Conservation (phyloP, 2,329 filamentous ascomycete genomes). For the Epichloe baconii region DNA sequence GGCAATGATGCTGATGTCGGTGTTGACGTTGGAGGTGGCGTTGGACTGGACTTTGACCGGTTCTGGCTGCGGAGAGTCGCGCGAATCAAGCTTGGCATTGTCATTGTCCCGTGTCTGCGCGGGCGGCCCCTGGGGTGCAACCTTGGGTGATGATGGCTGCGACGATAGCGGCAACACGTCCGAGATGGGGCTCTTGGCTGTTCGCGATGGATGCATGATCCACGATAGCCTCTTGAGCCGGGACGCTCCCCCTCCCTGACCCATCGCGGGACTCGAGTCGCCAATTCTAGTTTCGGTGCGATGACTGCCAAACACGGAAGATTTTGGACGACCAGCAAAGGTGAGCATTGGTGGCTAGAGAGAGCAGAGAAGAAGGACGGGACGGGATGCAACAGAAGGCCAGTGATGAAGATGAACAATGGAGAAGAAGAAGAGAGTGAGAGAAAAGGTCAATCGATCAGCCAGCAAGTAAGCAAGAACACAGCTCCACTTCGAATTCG, state of each 20-base stretch:
- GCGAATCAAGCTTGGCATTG: not conserved
- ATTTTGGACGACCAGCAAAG: conserved; percentile 5
- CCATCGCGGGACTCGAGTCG: not conserved
- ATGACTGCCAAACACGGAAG: conserved; percentile 5
- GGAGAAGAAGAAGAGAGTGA: not conserved
- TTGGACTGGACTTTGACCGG: not conserved
- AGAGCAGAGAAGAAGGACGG: not conserved
- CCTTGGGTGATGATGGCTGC: conserved; percentile 3
- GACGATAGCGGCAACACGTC: conserved; percentile 28
- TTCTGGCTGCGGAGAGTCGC: not conserved
- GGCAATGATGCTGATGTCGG: not conserved
- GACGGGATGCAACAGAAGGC: not conserved
- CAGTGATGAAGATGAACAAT: not conserved
- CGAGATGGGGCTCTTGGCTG: conserved; percentile 24
- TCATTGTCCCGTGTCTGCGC: not conserved
- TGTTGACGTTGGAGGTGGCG: not conserved
- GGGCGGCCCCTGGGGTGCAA: not conserved
- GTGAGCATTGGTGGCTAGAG: conserved; percentile 6
- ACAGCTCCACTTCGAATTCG: not conserved
- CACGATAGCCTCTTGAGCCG: conserved; percentile 5
- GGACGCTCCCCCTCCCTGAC: conserved; percentile 4
- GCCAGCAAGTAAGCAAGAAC: not conserved
- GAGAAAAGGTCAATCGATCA: not conserved
- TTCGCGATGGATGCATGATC: conserved; percentile 10
- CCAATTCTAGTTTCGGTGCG: not conserved